Evolutionary conservation across 2,329 filamentous ascomycete species (phyloP).

Genomic region (Fusarium temperatum): DNA sequence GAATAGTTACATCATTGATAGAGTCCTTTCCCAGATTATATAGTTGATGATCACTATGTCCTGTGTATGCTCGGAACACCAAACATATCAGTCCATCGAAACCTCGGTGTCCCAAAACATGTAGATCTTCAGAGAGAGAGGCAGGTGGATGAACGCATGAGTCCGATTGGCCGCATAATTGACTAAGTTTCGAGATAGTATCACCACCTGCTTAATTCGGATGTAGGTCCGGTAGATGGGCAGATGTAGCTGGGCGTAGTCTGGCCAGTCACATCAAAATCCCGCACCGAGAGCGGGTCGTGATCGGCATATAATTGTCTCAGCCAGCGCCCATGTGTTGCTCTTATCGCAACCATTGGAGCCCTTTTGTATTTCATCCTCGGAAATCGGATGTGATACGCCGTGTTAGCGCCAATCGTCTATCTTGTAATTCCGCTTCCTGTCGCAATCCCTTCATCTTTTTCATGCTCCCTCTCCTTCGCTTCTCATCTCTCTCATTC

Average conservation of each 20-base stretch:
- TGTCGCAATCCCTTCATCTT: neutral
- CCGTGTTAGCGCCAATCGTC: neutral
- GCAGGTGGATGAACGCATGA: slow-evolving; percentile 19
- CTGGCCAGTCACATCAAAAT: slow-evolving; percentile 16
- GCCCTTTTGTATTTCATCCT: slow-evolving; percentile 2
- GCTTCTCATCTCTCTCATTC: neutral
- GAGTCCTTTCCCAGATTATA: neutral
- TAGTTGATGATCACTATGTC: neutral
- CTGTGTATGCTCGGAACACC: neutral
- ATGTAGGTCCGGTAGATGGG: slow-evolving; percentile 12
- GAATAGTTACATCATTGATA: neutral
- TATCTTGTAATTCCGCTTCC: neutral
- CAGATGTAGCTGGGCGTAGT: neutral
- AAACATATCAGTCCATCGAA: neutral
- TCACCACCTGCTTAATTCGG: slow-evolving; percentile 35
- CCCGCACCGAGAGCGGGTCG: slow-evolving; percentile 8
- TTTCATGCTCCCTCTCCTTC: neutral
- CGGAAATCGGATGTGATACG: neutral
- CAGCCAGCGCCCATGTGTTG: slow-evolving; percentile 29
- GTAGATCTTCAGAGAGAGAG: neutral
- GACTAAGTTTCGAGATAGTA: slow-evolving; percentile 1
- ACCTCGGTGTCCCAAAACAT: slow-evolving; percentile 14
- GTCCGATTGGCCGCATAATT: slow-evolving; percentile 16
- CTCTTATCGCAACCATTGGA: slow-evolving; percentile 9
- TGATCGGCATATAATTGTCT: slow-evolving; percentile 34